Conservation (phyloP, 2,329 filamentous ascomycete species). For the Exophiala oligosperma region DNA sequence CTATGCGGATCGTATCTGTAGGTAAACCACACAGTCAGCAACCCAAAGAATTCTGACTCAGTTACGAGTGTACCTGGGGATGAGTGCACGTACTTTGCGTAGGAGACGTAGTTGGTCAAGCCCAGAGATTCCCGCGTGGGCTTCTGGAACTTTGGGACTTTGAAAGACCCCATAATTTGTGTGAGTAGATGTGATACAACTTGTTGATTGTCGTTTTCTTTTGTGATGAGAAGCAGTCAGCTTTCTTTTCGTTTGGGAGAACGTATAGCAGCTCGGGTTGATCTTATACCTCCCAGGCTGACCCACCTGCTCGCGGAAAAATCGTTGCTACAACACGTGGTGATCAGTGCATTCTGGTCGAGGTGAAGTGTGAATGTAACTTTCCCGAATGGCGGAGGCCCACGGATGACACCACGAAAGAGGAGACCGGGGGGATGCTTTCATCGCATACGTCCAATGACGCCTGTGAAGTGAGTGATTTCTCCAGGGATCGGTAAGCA, state of each 20-base stretch:
- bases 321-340: slow-evolving; percentile 15
- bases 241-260: not conserved
- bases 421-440: slow-evolving; percentile 1
- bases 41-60: not conserved
- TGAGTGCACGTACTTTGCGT: slow-evolving; percentile 16
- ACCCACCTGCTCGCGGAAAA: slow-evolving; percentile 3
- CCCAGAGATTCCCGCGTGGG: slow-evolving; percentile 24
- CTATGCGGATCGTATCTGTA: slow-evolving; percentile 17
- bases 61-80: no score
- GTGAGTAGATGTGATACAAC: slow-evolving; percentile 1
- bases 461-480: slow-evolving; percentile 14
- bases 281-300: slow-evolving; percentile 12
- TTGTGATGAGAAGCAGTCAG: not conserved
- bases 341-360: not conserved
- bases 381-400: slow-evolving; percentile 16
- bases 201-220: slow-evolving; percentile 6
- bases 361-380: slow-evolving; percentile 15
- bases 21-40: not conserved
- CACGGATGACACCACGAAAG: slow-evolving; percentile 16
- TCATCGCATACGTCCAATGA: slow-evolving; percentile 12
- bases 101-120: slow-evolving; percentile 24
- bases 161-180: slow-evolving; percentile 18
- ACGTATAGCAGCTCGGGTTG: not conserved
- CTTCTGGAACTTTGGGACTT: slow-evolving; percentile 16
- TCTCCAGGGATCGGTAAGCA: slow-evolving; percentile 19